Evolutionary conservation across 768 basidiomycete species (phyloP), one percentile per base, ranked within the genome.

Genomic region (Suillus occidentalis): DNA sequence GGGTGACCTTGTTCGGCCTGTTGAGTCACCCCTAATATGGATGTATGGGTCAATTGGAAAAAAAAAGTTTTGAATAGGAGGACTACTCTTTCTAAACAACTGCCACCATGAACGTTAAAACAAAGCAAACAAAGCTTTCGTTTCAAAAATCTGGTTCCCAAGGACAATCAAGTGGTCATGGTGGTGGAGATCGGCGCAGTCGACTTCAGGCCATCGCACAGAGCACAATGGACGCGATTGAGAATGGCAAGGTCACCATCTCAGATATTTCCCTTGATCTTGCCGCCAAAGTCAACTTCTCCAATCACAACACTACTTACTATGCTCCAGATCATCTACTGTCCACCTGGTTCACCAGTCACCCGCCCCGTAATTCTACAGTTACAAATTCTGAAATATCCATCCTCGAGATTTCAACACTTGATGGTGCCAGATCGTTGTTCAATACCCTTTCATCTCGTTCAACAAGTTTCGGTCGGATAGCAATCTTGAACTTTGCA

Each of bases 401-500:
- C 12, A 73, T 90, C 49, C 75, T 85, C 10, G 85, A 90, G 71
- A 82, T 86, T 8, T 87, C 89, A 13, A 89, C 90, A 0, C 80
- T 90, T 28, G 83, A 85, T 34, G 89, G 85, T 20, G 85, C 87
- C 16, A 82, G 83, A n/a, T 70, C 77, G 62, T 78, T 76, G 49
- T 70, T 75, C 66, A 61, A 75, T 65, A 60, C 53, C 28, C 49
- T 64, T 53, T 64, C 64, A 50, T 61, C 69, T 40, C 63, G 63
- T 57, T 63, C 64, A 55, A 60, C 63, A 31, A 66, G 62, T 49
- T 53, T 40, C 37, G 70, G 71, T 62, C 81, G 62, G 78, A 75
- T 91, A 13, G 90, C 89, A 22, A 76, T 92, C 18, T 84, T 93
- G 36, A 92, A 88, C 72, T 92, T 92, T 70, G 91, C 91, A 2